A percentile compares a stretch with the other conserved stretches of the same genome.
phyloP scores from a whole-genome alignment of 2,329 filamentous ascomycete genomes.

The Aspergillus brunneoviolaceus region DNA sequence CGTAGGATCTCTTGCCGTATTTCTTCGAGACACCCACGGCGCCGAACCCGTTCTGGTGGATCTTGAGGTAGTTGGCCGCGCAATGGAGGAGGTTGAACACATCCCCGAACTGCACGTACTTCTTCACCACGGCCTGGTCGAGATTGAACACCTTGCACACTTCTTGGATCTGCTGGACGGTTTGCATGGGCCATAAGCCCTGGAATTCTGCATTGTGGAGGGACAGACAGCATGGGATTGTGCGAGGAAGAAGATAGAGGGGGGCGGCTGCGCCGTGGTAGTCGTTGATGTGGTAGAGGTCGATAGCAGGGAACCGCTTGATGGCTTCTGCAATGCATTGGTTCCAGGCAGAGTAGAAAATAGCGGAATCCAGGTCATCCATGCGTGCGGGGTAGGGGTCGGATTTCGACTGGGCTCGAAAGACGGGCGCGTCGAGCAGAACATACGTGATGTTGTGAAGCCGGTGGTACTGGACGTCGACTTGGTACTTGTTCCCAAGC shows the following conservation, averaged over 20 bases:
- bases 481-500: slow-evolving; percentile 58
- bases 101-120: slow-evolving; percentile 66
- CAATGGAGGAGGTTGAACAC: slow-evolving; percentile 67
- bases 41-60: slow-evolving; percentile 67
- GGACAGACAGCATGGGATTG: slow-evolving; percentile 61
- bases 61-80: slow-evolving; percentile 61
- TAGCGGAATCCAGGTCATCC: slow-evolving; percentile 66
- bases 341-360: slow-evolving; percentile 69
- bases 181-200: slow-evolving; percentile 66
- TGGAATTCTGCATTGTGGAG: slow-evolving; percentile 69
- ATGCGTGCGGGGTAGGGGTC: slow-evolving; percentile 66
- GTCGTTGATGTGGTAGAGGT: slow-evolving; percentile 65
- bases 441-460: slow-evolving; percentile 66
- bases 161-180: slow-evolving; percentile 58
- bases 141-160: slow-evolving; percentile 65
- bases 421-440: slow-evolving; percentile 64
- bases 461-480: slow-evolving; percentile 63
- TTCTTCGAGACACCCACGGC: slow-evolving; percentile 67
- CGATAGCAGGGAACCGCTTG: slow-evolving; percentile 59
- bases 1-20: slow-evolving; percentile 64
- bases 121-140: slow-evolving; percentile 53
- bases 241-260: slow-evolving; percentile 61
- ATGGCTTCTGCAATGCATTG: slow-evolving; percentile 65
- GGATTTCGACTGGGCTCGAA: slow-evolving; percentile 60
- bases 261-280: slow-evolving; percentile 64